A percentile compares a stretch with the other conserved stretches of the same genome.
phyloP scores from a whole-genome alignment of 805 yeast genomes.

The Monosporozyma aerobia region DNA sequence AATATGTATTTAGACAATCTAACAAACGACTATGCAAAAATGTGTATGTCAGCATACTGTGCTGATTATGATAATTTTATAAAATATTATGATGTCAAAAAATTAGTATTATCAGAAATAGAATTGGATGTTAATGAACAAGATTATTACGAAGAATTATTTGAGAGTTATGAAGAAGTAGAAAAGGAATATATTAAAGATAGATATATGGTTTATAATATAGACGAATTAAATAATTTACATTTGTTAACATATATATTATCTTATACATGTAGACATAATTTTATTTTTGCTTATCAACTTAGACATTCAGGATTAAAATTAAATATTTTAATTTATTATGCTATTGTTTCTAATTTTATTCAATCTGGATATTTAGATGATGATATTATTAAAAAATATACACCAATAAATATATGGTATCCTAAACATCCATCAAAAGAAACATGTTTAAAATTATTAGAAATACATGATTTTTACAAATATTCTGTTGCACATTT shows the following conservation, averaged over 20 bases:
- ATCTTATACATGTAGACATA: neutral
- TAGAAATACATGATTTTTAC: neutral
- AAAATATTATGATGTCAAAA: neutral
- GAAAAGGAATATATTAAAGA: too few species aligned
- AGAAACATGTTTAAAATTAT: slow-evolving; percentile 3
- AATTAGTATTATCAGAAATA: neutral
- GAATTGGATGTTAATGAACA: too few species aligned
- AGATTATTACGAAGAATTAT: neutral
- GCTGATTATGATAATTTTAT: neutral
- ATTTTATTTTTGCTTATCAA: neutral
- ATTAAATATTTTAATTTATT: neutral
- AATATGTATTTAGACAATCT: neutral
- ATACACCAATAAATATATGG: neutral
- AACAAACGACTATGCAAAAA: neutral
- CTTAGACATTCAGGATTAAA: neutral
- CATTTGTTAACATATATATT: neutral
- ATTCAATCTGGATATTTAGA: neutral
- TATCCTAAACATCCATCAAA: slow-evolving; percentile 1
- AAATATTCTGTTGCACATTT: neutral
- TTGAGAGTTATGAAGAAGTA: too few species aligned
- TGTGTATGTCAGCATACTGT: neutral
- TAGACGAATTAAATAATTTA: neutral
- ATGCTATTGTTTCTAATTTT: neutral
- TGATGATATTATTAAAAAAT: neutral
- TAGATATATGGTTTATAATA: neutral